Base-by-base conservation (phyloP, 169 alveolate species). In the Cyclospora cayetanensis region DNA sequence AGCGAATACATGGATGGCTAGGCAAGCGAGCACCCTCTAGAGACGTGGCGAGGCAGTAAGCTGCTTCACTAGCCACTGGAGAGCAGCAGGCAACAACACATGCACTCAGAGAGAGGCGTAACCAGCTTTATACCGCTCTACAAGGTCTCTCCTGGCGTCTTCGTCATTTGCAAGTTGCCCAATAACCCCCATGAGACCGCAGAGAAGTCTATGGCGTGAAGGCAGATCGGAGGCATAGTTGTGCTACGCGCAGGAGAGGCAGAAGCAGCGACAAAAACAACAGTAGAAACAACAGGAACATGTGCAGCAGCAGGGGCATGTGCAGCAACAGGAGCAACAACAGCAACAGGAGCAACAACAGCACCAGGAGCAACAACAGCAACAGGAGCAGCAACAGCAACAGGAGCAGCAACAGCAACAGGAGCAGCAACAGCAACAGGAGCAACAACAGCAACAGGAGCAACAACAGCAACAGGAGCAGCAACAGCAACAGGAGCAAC, bases 161-260 rank as follows among this genome's bases (percentile, higher is more conserved):
- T 70, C 83, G 34, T 70, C 83, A 1, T 70, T 70, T n/a, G 83
- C 83, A 4, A 70, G 53, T 34, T 70, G 83, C 5, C 83, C 83
- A 11, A 76, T 25, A 41, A 76, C 70, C 25, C 65, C 70, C 87
- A 76, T 76, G 25, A 76, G 43, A 11, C 43, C 43, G 39, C 27
- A 76, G 46, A 76, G 68, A 65, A 76, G n/a, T 29, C 9, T 3
- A 15, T 27, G 87, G 1, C 68, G 65, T 15, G 39, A 41, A 2
- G 39, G 43, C 9, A 76, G 25, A 35, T 39, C 68, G 4, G 87
- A 76, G 68, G 50, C 65, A 9, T 76, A 76, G 87, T 46, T 41
- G 87, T 76, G 68, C 65, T 46, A 50, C 25, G 18, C 25, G 87
- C 87, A 76, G 68, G 68, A 76, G 87, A 65, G 34, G 37, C 87